Evolutionary conservation across 192 early-diverging fungal species (phyloP), one percentile per base, ranked within the genome.

Genomic region (Gryganskiella cystojenkinii): DNA sequence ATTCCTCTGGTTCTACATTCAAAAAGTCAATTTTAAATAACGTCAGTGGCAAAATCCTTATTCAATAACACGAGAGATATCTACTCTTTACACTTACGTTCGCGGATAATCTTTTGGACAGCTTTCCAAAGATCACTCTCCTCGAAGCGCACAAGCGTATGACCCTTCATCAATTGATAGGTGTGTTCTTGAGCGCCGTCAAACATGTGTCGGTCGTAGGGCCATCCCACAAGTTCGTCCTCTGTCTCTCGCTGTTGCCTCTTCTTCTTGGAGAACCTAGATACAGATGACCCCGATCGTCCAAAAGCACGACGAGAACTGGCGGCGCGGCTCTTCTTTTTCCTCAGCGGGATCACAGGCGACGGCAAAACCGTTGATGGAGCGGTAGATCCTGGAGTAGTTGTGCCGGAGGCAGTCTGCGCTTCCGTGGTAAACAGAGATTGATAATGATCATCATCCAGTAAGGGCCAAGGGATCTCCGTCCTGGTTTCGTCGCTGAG

Each of bases 171-270:
- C 40, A 90, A 81, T 28, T 89, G 89, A 47, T 93, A 93, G 4
- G 92, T 85, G 46, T 92, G 87, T 54, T 92, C 89, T 79, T 95
- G 89, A 0, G 90, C 90, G 51, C 91, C 92, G 80, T 96, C 94
- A 82, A 92, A 96, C 53, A 95, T 83, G 63, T 84, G 87, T 22
- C 86, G 83, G 40, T 89, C 90, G 59, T 86, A 54, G 10, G 64
- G 74, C 74, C 74, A 69, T 10, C 74, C 66, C 15, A 34, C 40
- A 0, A 46, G 35, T 2, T 51, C 65, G 3, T 53, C 53, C 10
- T 56, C 55, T 7, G 30, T 31, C 20, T 51, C 46, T 43, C 6
- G 17, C 45, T 51, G 22, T 28, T 37, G 42, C 33, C 7, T n/a
- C 17, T 45, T 37, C 22, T 45, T 19, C 17, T 42, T 25, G 10